Percentiles rank a stretch among this genome's conserved stretches.
Evolutionary conservation across 129 eudicot genomes (phyloP).

Genomic region (Oenanthe sinensis): DNA sequence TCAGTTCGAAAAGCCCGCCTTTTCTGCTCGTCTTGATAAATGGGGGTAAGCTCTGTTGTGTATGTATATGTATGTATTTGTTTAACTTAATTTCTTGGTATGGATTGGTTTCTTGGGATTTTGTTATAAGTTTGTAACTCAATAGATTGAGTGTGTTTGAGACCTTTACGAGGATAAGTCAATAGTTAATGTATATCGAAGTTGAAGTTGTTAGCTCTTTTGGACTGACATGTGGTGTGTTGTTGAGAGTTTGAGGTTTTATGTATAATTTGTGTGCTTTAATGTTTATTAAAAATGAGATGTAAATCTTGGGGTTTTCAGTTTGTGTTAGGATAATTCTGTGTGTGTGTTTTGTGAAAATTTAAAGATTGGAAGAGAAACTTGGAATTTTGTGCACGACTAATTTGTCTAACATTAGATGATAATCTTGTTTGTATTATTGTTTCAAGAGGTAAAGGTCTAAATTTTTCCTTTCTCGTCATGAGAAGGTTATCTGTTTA

Average conservation of each 20-base stretch:
- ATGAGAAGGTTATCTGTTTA: too few relatives aligned
- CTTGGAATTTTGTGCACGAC: neutral
- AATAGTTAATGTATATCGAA: too few relatives aligned
- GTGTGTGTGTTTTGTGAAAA: neutral
- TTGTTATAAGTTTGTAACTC: too few relatives aligned
- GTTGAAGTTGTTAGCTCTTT: too few relatives aligned
- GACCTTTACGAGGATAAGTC: too few relatives aligned
- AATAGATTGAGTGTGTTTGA: too few relatives aligned
- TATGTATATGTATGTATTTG: neutral
- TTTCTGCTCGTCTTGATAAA: slow-evolving; percentile 35
- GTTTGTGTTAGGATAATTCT: neutral
- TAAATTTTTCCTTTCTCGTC: neutral
- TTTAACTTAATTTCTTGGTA: too few relatives aligned
- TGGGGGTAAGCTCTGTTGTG: slow-evolving; percentile 51
- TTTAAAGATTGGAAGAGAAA: neutral
- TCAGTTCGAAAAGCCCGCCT: slow-evolving; percentile 66
- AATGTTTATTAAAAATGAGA: neutral
- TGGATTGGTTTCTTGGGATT: too few relatives aligned
- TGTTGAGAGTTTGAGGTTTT: too few relatives aligned
- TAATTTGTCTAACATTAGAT: neutral
- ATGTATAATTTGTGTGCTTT: neutral
- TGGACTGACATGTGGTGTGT: too few relatives aligned
- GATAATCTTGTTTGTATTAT: neutral
- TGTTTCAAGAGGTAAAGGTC: neutral
- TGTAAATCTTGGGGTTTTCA: neutral